Percentiles rank a stretch among this genome's conserved stretches.
Conservation (phyloP, 345 rosid genomes). For the Gossypium thurberi region DNA sequence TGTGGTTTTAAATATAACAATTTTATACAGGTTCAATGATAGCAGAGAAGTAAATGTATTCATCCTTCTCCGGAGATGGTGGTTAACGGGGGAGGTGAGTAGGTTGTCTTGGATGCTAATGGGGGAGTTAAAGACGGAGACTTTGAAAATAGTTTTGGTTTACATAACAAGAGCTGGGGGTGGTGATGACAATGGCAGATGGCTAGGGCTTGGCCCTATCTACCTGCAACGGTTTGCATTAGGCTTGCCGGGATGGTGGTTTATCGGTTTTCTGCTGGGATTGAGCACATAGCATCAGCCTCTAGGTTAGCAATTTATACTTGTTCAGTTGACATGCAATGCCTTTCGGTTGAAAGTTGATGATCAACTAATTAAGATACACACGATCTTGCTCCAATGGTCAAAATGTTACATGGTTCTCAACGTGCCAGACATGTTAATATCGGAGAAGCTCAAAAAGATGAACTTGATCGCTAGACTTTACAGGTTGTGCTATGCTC, state of each 20-base stretch:
- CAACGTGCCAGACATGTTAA: not conserved
- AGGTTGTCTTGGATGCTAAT: too few relatives aligned
- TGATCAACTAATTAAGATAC: not conserved
- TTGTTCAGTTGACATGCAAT: too few relatives aligned
- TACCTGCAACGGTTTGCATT: not conserved
- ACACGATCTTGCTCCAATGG: not conserved
- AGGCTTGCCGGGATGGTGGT: not conserved
- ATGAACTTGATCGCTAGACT: not conserved
- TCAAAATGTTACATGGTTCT: not conserved
- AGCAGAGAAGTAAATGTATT: not conserved
- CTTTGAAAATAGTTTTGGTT: not conserved
- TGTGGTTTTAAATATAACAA: not conserved
- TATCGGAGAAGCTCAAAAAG: not conserved
- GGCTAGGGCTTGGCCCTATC: not conserved
- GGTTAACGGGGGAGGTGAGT: too few relatives aligned
- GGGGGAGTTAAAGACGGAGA: not conserved
- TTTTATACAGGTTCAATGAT: not conserved
- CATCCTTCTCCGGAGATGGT: not conserved
- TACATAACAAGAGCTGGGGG: too few relatives aligned
- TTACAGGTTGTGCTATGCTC: not conserved
- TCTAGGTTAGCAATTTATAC: too few relatives aligned
- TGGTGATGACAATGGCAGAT: too few relatives aligned
- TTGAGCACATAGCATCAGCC: not conserved
- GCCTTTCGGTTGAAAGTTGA: not conserved
- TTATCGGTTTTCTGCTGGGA: not conserved